Evolutionary conservation across 768 basidiomycete species (phyloP).

Genomic region (Cubamyces lactineus): DNA sequence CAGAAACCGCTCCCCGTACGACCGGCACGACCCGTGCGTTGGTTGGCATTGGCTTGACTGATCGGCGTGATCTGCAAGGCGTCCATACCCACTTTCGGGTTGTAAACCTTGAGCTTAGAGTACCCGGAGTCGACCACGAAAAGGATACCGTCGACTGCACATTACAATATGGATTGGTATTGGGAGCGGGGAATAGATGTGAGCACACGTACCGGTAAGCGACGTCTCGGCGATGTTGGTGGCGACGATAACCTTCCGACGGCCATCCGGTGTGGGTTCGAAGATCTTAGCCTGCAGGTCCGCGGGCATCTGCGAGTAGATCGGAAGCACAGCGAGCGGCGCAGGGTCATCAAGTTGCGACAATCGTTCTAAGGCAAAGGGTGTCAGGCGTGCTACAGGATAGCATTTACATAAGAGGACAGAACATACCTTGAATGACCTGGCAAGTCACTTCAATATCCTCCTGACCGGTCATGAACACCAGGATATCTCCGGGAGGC

Average conservation of each 20-base stretch:
- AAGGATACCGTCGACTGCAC: slow-evolving; percentile 90
- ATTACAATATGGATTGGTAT: slow-evolving; percentile 5
- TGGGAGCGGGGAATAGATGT: background rate
- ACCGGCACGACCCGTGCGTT: slow-evolving; percentile 94
- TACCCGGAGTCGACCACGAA: slow-evolving; percentile 97
- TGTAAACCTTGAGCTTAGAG: slow-evolving; percentile 98
- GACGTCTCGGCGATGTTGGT: slow-evolving; percentile 99
- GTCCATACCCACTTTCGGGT: slow-evolving; percentile 99
- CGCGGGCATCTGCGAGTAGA: slow-evolving; percentile 99
- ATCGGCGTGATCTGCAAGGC: slow-evolving; percentile 98
- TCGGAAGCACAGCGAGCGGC: slow-evolving; percentile 89
- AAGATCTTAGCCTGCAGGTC: slow-evolving; percentile 99
- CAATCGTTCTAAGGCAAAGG: slow-evolving; percentile 69
- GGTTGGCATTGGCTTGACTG: slow-evolving; percentile 97
- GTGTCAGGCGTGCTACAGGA: background rate
- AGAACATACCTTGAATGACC: slow-evolving; percentile 76
- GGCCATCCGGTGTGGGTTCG: slow-evolving; percentile 89
- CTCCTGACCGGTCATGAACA: slow-evolving; percentile 99
- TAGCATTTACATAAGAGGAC: background rate
- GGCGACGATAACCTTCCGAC: slow-evolving; percentile 96
- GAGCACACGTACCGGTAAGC: slow-evolving; percentile 66
- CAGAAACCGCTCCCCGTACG: slow-evolving; percentile 95
- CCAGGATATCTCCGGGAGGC: slow-evolving; percentile 91
- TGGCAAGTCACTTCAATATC: slow-evolving; percentile 98
- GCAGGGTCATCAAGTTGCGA: slow-evolving; percentile 90